Evolutionary conservation across 345 rosid species (phyloP), one percentile per base, ranked within the genome.

Genomic region (Gossypium longicalyx): DNA sequence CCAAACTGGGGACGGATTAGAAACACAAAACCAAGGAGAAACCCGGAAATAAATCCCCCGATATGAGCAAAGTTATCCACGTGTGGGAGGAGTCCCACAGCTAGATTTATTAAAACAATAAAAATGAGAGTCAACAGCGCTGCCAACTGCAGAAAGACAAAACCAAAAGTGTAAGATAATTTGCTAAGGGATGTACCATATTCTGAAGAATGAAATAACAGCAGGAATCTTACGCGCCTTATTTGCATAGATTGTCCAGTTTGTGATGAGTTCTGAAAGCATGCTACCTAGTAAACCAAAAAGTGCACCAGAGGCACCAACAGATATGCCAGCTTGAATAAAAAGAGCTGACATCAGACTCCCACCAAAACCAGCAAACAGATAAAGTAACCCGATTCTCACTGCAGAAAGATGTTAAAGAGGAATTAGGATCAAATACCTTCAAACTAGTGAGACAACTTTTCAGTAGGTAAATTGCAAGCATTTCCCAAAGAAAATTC

Each of bases 51-150:
- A 83, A 95, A 95, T 74, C 99, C 99, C 61, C 99, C 98, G 5
- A 93, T 86, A 80, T 91, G 99, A 27, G 99, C 98, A 85, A 90
- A 95, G 93, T 91, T 95, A 90, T 95, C 98, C 64, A 95, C 97
- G n/a, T 89, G 97, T 38, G 98, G 99, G 52, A 93, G 99, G 51
- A 93, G 80, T 73, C 99, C 99, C 65, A 95, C 72, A 1, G 89
- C 93, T 60, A 93, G 84, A 83, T 95, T 93, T 75, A 95, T 61
- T 63, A 74, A 73, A 17, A 88, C 87, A 78, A 93, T 89, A 77
- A 90, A 27, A 76, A 91, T 59, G 29, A 95, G 99, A 17, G 97
- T 93, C 82, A 93, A 70, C 75, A 95, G 80, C 44, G 97, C 93
- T 58, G 97, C 94, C 58, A 93, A 83, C 98, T 93, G 86, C 89